phyloP scores from a whole-genome alignment of 2,329 filamentous ascomycete genomes.

The Diaporthe amygdali region DNA sequence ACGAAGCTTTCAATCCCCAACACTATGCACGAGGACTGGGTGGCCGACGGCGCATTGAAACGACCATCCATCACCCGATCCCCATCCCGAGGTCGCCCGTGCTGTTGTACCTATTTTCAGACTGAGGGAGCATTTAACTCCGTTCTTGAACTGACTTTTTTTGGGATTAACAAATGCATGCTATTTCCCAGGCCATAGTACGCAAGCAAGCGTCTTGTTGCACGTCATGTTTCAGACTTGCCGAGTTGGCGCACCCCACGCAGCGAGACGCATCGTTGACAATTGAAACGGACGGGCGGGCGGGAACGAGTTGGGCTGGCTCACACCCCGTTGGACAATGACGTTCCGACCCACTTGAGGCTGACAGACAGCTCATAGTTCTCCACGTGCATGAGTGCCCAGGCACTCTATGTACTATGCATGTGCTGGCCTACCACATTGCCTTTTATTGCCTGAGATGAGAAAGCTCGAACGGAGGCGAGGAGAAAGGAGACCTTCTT shows the following conservation, averaged over 20 bases:
- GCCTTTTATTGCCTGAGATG: no score
- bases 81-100: background rate
- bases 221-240: conserved; percentile 11
- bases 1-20: background rate
- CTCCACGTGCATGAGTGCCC: background rate
- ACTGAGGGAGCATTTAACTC: background rate
- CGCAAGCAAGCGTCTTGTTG: background rate
- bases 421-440: no score
- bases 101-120: background rate
- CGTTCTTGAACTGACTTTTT: background rate
- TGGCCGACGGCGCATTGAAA: background rate
- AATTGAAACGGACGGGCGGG: conserved; percentile 10
- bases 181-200: background rate
- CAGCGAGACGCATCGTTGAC: background rate
- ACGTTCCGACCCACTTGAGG: conserved; percentile 11
- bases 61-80: background rate
- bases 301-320: background rate
- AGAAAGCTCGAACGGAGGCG: background rate
- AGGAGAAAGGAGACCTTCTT: background rate
- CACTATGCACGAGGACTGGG: background rate
- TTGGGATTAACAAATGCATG: background rate
- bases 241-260: background rate
- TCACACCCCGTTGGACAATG: background rate
- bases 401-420: no score
- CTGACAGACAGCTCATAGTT: background rate